phyloP scores from a whole-genome alignment of 192 early-diverging fungal species.

The Backusella macrospora region DNA sequence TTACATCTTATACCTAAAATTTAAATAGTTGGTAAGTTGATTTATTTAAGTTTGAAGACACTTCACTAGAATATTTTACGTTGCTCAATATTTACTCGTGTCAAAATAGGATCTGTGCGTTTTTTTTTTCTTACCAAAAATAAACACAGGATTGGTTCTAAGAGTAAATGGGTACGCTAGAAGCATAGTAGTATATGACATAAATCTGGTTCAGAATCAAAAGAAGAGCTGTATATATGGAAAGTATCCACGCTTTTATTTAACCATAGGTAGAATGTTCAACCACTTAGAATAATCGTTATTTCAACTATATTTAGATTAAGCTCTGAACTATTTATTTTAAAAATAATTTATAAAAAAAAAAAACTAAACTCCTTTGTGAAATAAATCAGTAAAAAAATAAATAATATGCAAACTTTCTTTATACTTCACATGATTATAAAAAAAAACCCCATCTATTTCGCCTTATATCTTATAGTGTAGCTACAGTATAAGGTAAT shows the following conservation, averaged over 20 bases:
- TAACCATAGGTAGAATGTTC: neutral
- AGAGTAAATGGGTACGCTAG: neutral
- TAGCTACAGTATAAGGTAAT: neutral
- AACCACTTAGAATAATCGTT: neutral
- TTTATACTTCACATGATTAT: neutral
- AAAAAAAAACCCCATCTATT: too few relatives aligned
- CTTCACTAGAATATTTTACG: neutral
- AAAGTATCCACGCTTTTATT: neutral
- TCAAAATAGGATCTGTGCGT: neutral
- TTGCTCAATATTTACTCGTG: neutral
- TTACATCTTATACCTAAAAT: neutral
- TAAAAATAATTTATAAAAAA: neutral
- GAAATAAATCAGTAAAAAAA: too few relatives aligned
- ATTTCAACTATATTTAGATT: conserved; percentile 7
- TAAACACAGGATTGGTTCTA: conserved; percentile 4
- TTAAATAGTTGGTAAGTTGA: neutral
- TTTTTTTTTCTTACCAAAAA: neutral
- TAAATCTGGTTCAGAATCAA: neutral
- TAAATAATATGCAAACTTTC: neutral
- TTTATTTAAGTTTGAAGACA: neutral
- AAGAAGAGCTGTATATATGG: neutral
- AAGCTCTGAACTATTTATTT: neutral
- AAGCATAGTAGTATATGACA: neutral
- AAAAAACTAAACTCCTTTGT: too few relatives aligned
- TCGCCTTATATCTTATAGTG: too few relatives aligned